Evolutionary conservation across 345 rosid species (phyloP).

Genomic region (Lepidium aucheri): DNA sequence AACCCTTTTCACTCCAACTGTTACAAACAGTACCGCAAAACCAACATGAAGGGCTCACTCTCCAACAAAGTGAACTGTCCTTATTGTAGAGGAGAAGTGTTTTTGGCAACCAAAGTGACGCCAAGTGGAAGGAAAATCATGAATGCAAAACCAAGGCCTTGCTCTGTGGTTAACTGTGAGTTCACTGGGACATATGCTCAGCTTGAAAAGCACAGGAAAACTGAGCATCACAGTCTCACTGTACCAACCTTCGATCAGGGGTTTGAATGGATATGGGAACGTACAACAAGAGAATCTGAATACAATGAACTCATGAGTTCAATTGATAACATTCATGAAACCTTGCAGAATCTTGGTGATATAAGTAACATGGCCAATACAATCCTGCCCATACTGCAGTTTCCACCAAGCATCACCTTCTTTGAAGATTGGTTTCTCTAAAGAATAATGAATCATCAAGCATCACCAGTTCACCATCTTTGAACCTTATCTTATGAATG

Average conservation of each 20-base stretch:
- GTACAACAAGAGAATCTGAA: constrained; percentile 23
- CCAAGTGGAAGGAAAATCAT: constrained; percentile 48
- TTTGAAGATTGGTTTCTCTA: no score
- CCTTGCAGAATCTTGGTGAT: no score
- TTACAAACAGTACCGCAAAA: constrained; percentile 64
- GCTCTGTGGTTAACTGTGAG: constrained; percentile 63
- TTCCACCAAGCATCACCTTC: no score
- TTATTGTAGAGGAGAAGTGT: constrained; percentile 75
- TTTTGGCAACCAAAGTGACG: constrained; percentile 64
- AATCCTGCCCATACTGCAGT: no score
- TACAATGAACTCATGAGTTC: constrained; percentile 19
- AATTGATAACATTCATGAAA: no score
- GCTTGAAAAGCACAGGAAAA: constrained; percentile 60
- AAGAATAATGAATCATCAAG: no score
- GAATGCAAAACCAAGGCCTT: constrained; percentile 55
- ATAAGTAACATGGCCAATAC: no score
- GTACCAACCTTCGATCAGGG: constrained; percentile 59
- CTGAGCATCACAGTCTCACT: constrained; percentile 48
- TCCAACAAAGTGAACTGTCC: constrained; percentile 56
- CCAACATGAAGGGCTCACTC: constrained; percentile 35
- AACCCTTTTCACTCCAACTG: constrained; percentile 83
- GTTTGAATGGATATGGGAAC: constrained; percentile 36
- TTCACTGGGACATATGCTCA: constrained; percentile 62
- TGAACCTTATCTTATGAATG: no score
- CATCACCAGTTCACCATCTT: no score